Evolutionary conservation across 2,329 filamentous ascomycete species (phyloP).

Genomic region (Knoxdaviesia capensis): DNA sequence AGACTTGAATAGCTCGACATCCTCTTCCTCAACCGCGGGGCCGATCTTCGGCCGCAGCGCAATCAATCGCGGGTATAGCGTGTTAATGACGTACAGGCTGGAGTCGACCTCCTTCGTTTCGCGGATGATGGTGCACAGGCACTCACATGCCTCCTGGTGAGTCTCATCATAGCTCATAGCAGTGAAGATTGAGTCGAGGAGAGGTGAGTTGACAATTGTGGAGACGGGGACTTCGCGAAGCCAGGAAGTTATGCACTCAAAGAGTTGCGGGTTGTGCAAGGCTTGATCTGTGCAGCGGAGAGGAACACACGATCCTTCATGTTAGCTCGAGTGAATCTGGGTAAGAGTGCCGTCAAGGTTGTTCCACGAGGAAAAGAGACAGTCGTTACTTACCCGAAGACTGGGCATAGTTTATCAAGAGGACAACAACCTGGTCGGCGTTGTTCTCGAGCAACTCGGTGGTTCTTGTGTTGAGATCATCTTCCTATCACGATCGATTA

Average conservation of each 20-base stretch:
- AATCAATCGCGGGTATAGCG: constrained; percentile 64
- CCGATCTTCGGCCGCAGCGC: constrained; percentile 57
- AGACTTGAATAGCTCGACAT: constrained; percentile 69
- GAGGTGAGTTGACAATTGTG: constrained; percentile 66
- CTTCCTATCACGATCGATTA: constrained; percentile 55
- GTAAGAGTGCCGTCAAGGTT: no score
- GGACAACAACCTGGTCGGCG: constrained; percentile 63
- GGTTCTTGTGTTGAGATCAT: constrained; percentile 74
- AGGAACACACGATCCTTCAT: no score
- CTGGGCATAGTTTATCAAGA: constrained; percentile 78
- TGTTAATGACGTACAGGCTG: constrained; percentile 60
- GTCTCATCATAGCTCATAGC: constrained; percentile 58
- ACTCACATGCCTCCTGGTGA: constrained; percentile 78
- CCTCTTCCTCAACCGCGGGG: constrained; percentile 58
- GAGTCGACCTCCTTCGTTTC: constrained; percentile 93
- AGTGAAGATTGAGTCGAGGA: constrained; percentile 63
- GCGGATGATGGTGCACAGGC: constrained; percentile 73
- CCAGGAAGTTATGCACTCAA: constrained; percentile 96
- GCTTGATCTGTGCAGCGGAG: constrained; percentile 36
- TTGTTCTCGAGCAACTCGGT: constrained; percentile 82
- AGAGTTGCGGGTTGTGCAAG: constrained; percentile 68
- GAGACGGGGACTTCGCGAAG: constrained; percentile 74
- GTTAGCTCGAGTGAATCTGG: no score
- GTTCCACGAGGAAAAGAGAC: no score
- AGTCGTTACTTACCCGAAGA: constrained; percentile 50